These are phyloP conservation scores for Colletotrichum plurivorum DNA, from an alignment of 2,329 filamentous ascomycete species.

Conservation along the genomic window DNA sequence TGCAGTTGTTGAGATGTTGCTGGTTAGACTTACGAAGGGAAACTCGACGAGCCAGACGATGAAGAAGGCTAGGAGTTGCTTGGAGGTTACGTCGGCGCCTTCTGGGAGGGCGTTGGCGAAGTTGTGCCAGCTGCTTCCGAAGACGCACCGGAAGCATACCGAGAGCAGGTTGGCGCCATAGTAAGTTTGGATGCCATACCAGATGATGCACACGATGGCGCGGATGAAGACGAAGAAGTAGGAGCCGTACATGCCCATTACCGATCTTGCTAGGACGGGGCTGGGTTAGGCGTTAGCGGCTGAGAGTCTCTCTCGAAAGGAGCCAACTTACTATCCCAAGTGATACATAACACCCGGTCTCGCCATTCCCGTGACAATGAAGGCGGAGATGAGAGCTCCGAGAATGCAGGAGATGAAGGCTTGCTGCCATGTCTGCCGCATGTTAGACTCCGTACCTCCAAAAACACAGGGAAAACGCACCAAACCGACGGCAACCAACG, in stretches of 20 bases:
- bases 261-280: conserved; percentile 54
- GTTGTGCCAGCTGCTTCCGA: conserved; percentile 50
- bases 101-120: conserved; percentile 50
- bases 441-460: conserved; percentile 1
- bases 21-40: conserved; percentile 50
- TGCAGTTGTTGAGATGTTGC: neutral
- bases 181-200: conserved; percentile 46
- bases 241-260: conserved; percentile 59
- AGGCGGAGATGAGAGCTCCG: conserved; percentile 44
- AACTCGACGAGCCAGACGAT: conserved; percentile 55
- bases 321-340: conserved; percentile 43
- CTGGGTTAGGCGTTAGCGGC: conserved; percentile 22
- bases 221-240: conserved; percentile 56
- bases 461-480: conserved; percentile 18
- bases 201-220: conserved; percentile 50
- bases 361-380: conserved; percentile 47
- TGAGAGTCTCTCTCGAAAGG: accelerated
- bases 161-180: conserved; percentile 45
- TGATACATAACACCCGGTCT: conserved; percentile 47
- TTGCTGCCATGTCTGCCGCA: conserved; percentile 45
- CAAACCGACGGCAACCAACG: conserved; percentile 47
- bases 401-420: conserved; percentile 46
- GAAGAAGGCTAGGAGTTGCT: conserved; percentile 54
- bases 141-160: conserved; percentile 50
- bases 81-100: conserved; percentile 50